Conservation (phyloP, 345 rosid species). For the Combretum micranthum region DNA sequence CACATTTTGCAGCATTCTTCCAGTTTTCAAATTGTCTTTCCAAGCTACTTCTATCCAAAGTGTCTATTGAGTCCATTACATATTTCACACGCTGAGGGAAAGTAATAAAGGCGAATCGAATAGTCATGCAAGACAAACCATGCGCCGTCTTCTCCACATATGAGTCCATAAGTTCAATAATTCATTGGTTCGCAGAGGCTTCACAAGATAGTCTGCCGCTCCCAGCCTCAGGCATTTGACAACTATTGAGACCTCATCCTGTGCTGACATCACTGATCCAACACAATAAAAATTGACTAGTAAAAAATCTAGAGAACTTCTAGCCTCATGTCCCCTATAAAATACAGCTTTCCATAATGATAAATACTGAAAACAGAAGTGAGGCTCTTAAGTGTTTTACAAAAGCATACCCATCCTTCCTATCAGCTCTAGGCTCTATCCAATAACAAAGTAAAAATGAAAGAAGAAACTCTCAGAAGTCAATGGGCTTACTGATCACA, state of each 20-base stretch:
- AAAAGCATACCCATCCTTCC: too few species aligned
- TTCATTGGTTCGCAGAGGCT: slow-evolving; percentile 44
- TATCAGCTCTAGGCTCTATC: too few species aligned
- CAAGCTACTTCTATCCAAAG: too few species aligned
- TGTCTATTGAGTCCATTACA: not conserved
- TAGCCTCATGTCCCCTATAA: too few species aligned
- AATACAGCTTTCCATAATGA: too few species aligned
- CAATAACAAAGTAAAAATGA: not conserved
- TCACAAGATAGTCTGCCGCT: slow-evolving; percentile 51
- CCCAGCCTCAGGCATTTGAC: slow-evolving; percentile 49
- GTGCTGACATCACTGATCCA: slow-evolving; percentile 44
- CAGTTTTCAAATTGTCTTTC: too few species aligned
- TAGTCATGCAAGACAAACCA: slow-evolving; percentile 27
- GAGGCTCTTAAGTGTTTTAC: too few species aligned
- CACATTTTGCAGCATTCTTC: too few species aligned
- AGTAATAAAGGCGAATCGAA: slow-evolving; percentile 1
- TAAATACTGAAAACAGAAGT: too few species aligned
- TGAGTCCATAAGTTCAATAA: slow-evolving; percentile 44
- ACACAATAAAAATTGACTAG: slow-evolving; percentile 10
- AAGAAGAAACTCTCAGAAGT: not conserved
- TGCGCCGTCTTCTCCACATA: slow-evolving; percentile 45
- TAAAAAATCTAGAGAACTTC: too few species aligned
- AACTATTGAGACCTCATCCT: slow-evolving; percentile 42
- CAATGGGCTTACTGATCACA: slow-evolving; percentile 73
- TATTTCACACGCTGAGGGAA: not conserved